Evolutionary conservation across 108 stramenopile species (phyloP).

Genomic region (Halocafeteria seosinensis): DNA sequence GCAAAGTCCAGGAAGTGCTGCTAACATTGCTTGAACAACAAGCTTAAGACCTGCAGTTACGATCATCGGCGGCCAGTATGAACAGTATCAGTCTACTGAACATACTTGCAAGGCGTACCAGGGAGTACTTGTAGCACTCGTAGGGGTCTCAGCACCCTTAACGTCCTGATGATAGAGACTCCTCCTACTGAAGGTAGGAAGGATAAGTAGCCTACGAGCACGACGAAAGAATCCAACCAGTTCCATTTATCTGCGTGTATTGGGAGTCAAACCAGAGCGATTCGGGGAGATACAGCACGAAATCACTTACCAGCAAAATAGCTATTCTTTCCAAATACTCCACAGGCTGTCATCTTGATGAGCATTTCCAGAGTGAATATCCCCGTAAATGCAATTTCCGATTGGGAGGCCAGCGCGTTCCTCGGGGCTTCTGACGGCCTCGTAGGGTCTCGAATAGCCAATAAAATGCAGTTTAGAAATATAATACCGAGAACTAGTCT

Average conservation of each 20-base stretch:
- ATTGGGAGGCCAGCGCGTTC: too few species aligned
- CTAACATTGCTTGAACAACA: slow-evolving; percentile 38
- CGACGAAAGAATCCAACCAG: slow-evolving; percentile 30
- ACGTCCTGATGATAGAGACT: slow-evolving; percentile 34
- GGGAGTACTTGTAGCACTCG: slow-evolving; percentile 40
- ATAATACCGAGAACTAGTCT: slow-evolving; percentile 21
- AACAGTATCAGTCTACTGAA: too few species aligned
- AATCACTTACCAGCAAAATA: slow-evolving; percentile 20
- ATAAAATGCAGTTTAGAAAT: slow-evolving; percentile 18
- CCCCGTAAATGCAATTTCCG: slow-evolving; percentile 18
- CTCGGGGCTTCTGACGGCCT: not conserved
- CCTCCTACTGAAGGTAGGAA: not conserved
- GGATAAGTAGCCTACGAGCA: slow-evolving; percentile 1
- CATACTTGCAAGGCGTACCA: too few species aligned
- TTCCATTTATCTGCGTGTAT: too few species aligned
- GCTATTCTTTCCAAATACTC: not conserved
- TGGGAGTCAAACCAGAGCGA: too few species aligned
- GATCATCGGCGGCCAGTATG: too few species aligned
- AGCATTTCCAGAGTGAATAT: slow-evolving; percentile 27
- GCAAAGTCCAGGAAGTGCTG: slow-evolving; percentile 33
- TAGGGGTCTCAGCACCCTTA: slow-evolving; percentile 47
- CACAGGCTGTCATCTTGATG: slow-evolving; percentile 21
- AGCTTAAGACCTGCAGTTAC: slow-evolving; percentile 41
- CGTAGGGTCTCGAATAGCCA: slow-evolving; percentile 23
- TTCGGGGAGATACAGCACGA: too few species aligned